phyloP scores from a whole-genome alignment of 495 filamentous ascomycete species.

The Xeromyces bisporus region DNA sequence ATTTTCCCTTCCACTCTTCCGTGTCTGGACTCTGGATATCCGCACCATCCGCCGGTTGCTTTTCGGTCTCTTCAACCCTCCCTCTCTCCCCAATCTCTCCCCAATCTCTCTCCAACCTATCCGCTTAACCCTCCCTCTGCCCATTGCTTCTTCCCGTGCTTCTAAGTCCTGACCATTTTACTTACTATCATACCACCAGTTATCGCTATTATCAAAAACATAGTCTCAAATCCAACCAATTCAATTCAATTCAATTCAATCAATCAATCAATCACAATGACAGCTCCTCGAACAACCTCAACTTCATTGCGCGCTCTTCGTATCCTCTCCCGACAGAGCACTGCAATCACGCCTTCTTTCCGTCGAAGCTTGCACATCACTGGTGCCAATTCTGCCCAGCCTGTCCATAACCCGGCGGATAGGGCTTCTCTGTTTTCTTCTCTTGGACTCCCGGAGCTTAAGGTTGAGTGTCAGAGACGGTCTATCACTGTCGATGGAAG shows the following conservation, averaged over 20 bases:
- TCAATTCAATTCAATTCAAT: not conserved
- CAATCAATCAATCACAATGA: slow-evolving; percentile 16
- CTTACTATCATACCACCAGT: no score
- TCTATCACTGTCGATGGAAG: slow-evolving; percentile 16
- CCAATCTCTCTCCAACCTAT: slow-evolving; percentile 1
- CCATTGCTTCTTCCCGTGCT: slow-evolving; percentile 6
- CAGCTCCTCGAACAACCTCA: slow-evolving; percentile 32
- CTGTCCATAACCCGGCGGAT: slow-evolving; percentile 16
- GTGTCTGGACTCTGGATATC: no score
- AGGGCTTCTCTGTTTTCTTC: slow-evolving; percentile 19
- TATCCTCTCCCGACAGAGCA: slow-evolving; percentile 26
- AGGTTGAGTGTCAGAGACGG: slow-evolving; percentile 23
- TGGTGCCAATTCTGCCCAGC: slow-evolving; percentile 32
- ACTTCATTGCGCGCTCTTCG: slow-evolving; percentile 33
- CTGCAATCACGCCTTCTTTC: slow-evolving; percentile 16
- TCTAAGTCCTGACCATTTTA: slow-evolving; percentile 5
- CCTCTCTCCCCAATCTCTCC: slow-evolving; percentile 1
- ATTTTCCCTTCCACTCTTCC: no score
- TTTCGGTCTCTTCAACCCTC: slow-evolving; percentile 2
- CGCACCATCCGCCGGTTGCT: no score
- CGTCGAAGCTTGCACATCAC: slow-evolving; percentile 38
- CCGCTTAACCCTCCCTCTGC: slow-evolving; percentile 1
- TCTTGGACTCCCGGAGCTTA: slow-evolving; percentile 22
- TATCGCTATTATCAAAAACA: no score
- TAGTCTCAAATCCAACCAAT: not conserved